Evolutionary conservation across 805 yeast species (phyloP), one percentile per base, ranked within the genome.

Genomic region (Ogataea parapolymorpha): DNA sequence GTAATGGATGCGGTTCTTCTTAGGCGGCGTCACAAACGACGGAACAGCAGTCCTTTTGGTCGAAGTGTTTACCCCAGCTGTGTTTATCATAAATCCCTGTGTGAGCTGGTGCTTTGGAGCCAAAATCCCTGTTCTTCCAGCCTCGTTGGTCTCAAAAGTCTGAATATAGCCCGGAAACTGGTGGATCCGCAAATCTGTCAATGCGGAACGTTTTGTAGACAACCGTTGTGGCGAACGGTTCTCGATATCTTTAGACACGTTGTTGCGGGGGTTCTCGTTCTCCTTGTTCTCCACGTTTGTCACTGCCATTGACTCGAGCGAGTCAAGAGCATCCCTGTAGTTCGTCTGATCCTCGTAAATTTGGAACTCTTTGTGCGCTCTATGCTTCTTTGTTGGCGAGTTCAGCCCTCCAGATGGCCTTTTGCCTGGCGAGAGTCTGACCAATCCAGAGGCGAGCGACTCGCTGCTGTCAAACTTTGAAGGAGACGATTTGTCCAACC

Each of bases 21-120:
- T 53, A 2, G 58, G 58, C 4, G 58, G 58, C 4, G 58, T 54
- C 25, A 51, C 44, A 26, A 41, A 54, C 6, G 56, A 54, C 9
- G 58, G 58, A 12, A 53, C 33, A 7, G 40, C 41, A 25, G 14
- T 11, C 2, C 22, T 15, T n/a, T 26, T 32, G 22, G 22, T 20
- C 22, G 22, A 20, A 3, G 9, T 7, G 22, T 7, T 20, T 2
- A 20, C 22, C 2, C 9, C 22, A 20, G 22, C 9, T 8, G 46
- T 40, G 10, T 45, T 45, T 13, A 51, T 26, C 51, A 54, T 45
- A 46, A 45, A 50, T 2, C 54, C 42, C 13, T 44, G 29, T 7
- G 37, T 42, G n/a, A 54, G 44, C 32, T 51, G 55, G 17, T 37
- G 36, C 27, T 54, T 51, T 7, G 53, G 50, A 4, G 38, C 41